These are phyloP conservation scores for Fusarium euwallaceae DNA, from an alignment of 2,329 filamentous ascomycete genomes.

Conservation along the genomic window DNA sequence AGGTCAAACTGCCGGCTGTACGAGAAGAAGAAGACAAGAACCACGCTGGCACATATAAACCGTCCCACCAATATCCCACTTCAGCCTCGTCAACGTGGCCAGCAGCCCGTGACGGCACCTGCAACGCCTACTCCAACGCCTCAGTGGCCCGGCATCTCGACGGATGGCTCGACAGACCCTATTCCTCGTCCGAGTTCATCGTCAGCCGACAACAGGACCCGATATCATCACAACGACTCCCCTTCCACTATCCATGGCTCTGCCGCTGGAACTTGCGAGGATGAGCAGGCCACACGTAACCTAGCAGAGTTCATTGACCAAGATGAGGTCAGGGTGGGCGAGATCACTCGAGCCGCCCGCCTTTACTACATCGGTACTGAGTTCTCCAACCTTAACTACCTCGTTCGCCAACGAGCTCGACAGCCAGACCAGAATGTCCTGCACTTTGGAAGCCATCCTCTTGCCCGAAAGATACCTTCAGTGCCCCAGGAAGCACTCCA, in stretches of 20 bases:
- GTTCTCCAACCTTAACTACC: slow-evolving; percentile 67
- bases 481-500: slow-evolving; percentile 61
- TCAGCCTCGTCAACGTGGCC: slow-evolving; percentile 58
- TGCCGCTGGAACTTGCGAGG: slow-evolving; percentile 49
- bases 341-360: slow-evolving; percentile 62
- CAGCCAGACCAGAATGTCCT: slow-evolving; percentile 45
- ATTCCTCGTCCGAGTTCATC: slow-evolving; percentile 30
- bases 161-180: slow-evolving; percentile 1
- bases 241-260: slow-evolving; percentile 29
- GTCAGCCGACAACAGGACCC: slow-evolving; percentile 13
- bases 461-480: slow-evolving; percentile 55
- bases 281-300: slow-evolving; percentile 57
- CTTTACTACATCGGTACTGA: slow-evolving; percentile 68
- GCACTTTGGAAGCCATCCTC: slow-evolving; percentile 52
- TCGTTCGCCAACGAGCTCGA: slow-evolving; percentile 62
- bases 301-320: slow-evolving; percentile 65
- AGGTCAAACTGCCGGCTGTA: slow-evolving; percentile 60
- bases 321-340: slow-evolving; percentile 58
- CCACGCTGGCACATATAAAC: slow-evolving; percentile 49
- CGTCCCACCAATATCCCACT: slow-evolving; percentile 53
- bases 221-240: slow-evolving; percentile 19
- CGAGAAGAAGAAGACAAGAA: slow-evolving; percentile 61
- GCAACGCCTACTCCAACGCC: slow-evolving; percentile 33
- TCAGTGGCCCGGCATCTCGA: slow-evolving; percentile 27
- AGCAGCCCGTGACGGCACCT: slow-evolving; percentile 49